Conservation (phyloP, 2,329 filamentous ascomycete species). For the Geosmithia flava region DNA sequence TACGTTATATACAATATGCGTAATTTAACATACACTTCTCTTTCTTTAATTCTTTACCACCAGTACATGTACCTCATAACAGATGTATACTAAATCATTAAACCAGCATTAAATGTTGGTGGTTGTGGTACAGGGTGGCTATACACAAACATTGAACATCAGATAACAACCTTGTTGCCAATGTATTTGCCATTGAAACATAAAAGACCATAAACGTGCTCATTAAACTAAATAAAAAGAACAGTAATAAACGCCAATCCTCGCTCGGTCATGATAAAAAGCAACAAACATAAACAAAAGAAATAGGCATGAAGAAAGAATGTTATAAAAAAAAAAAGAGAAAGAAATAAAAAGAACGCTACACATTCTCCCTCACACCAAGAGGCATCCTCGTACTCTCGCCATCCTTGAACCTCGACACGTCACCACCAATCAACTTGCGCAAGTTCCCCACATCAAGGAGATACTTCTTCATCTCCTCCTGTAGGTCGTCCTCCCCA, state of each 20-base stretch:
- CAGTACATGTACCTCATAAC: no score
- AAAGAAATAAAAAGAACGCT: not conserved
- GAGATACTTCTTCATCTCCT: constrained; percentile 74
- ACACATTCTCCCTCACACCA: constrained; percentile 28
- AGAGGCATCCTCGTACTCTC: constrained; percentile 42
- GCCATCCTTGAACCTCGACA: constrained; percentile 52
- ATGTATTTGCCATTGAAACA: no score
- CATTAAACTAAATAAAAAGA: not conserved
- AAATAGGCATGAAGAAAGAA: no score
- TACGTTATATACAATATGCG: no score
- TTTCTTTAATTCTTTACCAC: no score
- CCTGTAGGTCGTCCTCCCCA: constrained; percentile 56
- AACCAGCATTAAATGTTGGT: no score
- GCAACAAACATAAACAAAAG: not conserved
- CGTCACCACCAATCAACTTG: constrained; percentile 61
- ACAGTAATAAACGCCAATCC: not conserved
- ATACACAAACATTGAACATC: no score
- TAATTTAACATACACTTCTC: no score
- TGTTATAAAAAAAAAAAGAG: not conserved
- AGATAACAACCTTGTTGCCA: no score
- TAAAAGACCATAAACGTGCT: not conserved
- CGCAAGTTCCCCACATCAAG: constrained; percentile 64
- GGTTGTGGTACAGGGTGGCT: no score
- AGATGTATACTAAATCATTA: no score
- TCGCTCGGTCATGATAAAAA: not conserved